phyloP scores from a whole-genome alignment of 306 rosid genomes.

The Quercus berberidifolia region DNA sequence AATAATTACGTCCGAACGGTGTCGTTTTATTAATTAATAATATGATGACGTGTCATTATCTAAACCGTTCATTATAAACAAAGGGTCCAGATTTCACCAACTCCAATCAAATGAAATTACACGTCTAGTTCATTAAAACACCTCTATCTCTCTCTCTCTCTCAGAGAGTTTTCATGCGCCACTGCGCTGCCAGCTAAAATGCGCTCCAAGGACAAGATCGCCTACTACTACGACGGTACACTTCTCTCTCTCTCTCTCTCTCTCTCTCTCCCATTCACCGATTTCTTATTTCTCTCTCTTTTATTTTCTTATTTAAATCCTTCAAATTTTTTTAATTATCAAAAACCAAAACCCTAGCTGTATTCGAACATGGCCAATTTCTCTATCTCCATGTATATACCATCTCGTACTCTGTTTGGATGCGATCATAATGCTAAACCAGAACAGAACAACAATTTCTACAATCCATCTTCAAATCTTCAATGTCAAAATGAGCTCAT shows the following conservation, averaged over 20 bases:
- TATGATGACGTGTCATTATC: too few relatives aligned
- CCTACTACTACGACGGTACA: conserved; percentile 93
- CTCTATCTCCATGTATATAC: not conserved
- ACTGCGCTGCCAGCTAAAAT: conserved; percentile 22
- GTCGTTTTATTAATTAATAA: too few relatives aligned
- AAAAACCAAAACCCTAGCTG: conserved; percentile 34
- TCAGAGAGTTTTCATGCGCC: conserved; percentile 4
- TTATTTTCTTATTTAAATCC: not conserved
- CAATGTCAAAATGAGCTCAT: not conserved
- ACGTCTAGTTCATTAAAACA: too few relatives aligned
- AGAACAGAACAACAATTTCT: not conserved
- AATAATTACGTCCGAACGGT: too few relatives aligned
- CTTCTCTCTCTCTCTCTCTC: not conserved
- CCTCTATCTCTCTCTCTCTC: not conserved
- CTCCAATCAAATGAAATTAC: too few relatives aligned
- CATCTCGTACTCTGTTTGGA: not conserved
- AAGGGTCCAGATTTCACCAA: too few relatives aligned
- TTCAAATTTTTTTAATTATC: not conserved
- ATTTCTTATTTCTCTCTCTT: not conserved
- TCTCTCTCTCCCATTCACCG: not conserved
- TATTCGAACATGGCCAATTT: not conserved
- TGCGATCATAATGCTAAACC: not conserved
- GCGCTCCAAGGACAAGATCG: conserved; percentile 86
- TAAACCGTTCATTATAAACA: too few relatives aligned
- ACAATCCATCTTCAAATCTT: not conserved